Evolutionary conservation across 1,284 basidiomycete genomes (phyloP), one percentile per base, ranked within the genome.

Genomic region (Rhodotorula sp.): DNA sequence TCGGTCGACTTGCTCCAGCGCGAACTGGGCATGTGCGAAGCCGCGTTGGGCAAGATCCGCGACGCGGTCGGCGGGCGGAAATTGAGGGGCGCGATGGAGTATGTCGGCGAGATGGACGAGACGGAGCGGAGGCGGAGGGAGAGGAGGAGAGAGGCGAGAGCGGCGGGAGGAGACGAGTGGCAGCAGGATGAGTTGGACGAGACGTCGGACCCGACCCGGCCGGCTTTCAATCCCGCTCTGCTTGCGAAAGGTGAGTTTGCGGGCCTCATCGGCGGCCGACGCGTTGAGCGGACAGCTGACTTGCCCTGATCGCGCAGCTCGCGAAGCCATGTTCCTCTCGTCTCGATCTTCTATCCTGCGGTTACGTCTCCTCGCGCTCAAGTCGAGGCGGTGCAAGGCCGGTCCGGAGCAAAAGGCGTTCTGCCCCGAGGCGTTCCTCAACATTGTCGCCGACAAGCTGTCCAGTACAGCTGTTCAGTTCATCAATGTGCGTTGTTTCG

Each of bases 381-480:
- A 90, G 79, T 92, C 92, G 1, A 91, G 90, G 79, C 89, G 93
- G 58, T 99, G 97, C 82, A 88, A 89, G 69, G 66, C 66, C 29
- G 95, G 96, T 0, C 93, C 94, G 1, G 89, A 92, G 60, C 91
- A 87, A 74, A 90, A 95, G 67, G 86, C 89, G 4, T 87, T 98
- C 79, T 99, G 97, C 81, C 97, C 97, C 0, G 97, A 99, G 81
- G 91, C 92, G 0, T 99, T 99, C 86, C 85, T 99, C 71, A 90
- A 94, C 77, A 93, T 97, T 47, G 93, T 99, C 16, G 93, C 96
- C 3, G 93, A 98, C 82, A 98, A 99, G 83, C 86, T 99, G 49
- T 93, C 96, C 0, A 91, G 95, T 80, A 98, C 95, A 0, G 91
- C 93, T 1, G 89, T 95, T 3, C 94, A 98, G 91, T 99, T 99